phyloP scores from a whole-genome alignment of 2,329 filamentous ascomycete genomes.

The Colletotrichum sp. region DNA sequence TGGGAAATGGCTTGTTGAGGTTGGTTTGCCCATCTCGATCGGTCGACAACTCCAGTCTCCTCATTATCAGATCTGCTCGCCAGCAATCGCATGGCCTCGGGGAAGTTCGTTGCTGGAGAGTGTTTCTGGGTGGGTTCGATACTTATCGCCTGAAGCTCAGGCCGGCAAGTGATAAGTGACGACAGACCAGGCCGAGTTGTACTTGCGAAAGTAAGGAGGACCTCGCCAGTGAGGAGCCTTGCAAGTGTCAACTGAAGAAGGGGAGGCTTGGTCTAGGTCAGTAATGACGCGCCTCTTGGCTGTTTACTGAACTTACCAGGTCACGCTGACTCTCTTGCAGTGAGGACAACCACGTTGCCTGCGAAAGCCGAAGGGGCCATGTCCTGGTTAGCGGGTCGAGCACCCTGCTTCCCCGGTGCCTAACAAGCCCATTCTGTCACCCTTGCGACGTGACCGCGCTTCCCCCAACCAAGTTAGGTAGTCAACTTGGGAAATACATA shows the following conservation, averaged over 20 bases:
- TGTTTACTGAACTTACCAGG: background rate
- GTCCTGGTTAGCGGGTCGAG: slow-evolving; percentile 13
- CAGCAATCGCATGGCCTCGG: background rate
- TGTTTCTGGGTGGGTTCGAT: background rate
- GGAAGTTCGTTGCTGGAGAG: background rate
- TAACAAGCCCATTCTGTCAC: slow-evolving; percentile 14
- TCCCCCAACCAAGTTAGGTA: slow-evolving; percentile 4
- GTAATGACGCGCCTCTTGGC: slow-evolving; percentile 9
- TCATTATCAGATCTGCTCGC: background rate
- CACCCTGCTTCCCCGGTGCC: slow-evolving; percentile 19
- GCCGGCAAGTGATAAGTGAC: slow-evolving; percentile 14
- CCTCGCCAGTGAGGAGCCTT: background rate
- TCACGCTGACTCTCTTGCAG: background rate
- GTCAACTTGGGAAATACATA: background rate
- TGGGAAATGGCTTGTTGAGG: background rate
- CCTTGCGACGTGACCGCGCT: slow-evolving; percentile 3
- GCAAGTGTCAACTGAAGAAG: background rate
- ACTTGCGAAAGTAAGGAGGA: slow-evolving; percentile 9
- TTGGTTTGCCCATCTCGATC: background rate
- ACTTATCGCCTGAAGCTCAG: background rate
- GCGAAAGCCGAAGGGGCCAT: slow-evolving; percentile 9
- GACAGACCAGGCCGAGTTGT: background rate
- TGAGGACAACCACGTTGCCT: slow-evolving; percentile 4
- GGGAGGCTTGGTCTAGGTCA: background rate
- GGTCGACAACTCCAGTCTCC: background rate